Conservation (phyloP, 768 basidiomycete species). For the Tricholoma terreum region DNA sequence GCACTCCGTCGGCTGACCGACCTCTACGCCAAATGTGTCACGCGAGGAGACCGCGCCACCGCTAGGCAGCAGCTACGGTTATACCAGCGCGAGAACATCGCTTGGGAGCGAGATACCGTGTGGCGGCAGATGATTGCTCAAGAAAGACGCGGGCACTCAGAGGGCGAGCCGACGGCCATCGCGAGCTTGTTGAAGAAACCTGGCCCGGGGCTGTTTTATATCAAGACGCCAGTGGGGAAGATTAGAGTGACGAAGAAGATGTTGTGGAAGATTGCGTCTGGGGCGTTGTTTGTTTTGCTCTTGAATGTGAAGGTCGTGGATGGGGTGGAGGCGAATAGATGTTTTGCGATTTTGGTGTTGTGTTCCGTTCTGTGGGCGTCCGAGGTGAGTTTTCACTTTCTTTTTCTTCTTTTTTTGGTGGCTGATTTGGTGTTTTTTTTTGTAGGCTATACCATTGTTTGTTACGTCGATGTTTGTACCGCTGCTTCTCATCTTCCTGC, state of each 20-base stretch:
- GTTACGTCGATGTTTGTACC: slow-evolving; percentile 94
- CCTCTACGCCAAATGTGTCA: slow-evolving; percentile 84
- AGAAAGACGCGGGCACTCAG: slow-evolving; percentile 64
- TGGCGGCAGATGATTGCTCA: slow-evolving; percentile 95
- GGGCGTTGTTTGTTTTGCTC: slow-evolving; percentile 55
- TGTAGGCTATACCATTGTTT: slow-evolving; percentile 91
- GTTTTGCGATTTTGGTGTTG: slow-evolving; percentile 85
- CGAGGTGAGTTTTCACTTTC: slow-evolving; percentile 55
- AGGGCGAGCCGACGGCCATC: slow-evolving; percentile 21
- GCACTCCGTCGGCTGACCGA: slow-evolving; percentile 58
- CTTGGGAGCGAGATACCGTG: slow-evolving; percentile 96
- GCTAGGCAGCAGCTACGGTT: slow-evolving; percentile 83
- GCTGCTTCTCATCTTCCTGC: slow-evolving; percentile 79
- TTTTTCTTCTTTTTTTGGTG: not conserved
- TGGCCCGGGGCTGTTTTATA: slow-evolving; percentile 44
- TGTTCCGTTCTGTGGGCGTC: slow-evolving; percentile 96
- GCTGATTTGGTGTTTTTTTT: not conserved
- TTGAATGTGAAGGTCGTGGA: slow-evolving; percentile 61
- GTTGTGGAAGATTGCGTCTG: slow-evolving; percentile 54
- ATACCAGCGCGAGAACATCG: slow-evolving; percentile 89
- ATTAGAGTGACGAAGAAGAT: slow-evolving; percentile 65
- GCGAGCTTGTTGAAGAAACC: slow-evolving; percentile 48
- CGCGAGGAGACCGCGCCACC: slow-evolving; percentile 59
- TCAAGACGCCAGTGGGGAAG: slow-evolving; percentile 65
- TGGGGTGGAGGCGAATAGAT: slow-evolving; percentile 74